Base-by-base conservation (phyloP, 2,329 filamentous ascomycete species). In the Coleophoma crateriformis region DNA sequence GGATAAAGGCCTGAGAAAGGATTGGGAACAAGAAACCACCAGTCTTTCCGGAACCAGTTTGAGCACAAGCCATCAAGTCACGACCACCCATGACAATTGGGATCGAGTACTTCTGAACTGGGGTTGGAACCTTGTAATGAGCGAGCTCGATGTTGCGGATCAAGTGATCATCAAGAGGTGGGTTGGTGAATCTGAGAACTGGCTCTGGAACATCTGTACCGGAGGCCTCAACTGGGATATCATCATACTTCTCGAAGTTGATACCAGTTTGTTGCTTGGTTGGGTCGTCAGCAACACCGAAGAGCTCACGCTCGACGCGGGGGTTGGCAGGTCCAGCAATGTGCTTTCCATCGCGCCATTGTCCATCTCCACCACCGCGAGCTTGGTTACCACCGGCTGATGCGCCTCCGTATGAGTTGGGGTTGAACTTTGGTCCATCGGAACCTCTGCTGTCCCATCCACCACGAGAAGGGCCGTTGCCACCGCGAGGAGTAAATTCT, bases 201-300 rank as follows among this genome's bases (percentile, higher is more conserved):
- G 92, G 87, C 66, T 97, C 94, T 42, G 94, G 94, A 47, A 97
- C 90, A 66, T 95, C 84, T 48, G 90, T 85, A 53, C 94, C 94
- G 53, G 92, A 96, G 56, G 94, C 94, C 74, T 97, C 94, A 58
- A 99, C 94, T 49, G 94, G 94, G 59, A 99, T 99, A 71, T 99
- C 94, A 67, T 99, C 94, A 74, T 99, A 99, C 79, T 99, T 99
- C 77, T 96, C 87, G 69, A 99, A 99, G 82, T 99, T 99, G 87
- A 99, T 97, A 72, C 94, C 94, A 33, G 90, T 96, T 65, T 95
- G 88, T 71, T 96, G 88, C 80, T 96, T 97, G 59, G 87, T 84
- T 56, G 92, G 90, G 66, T 97, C 94, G 70, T 97, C 92, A 61
- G 85, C 76, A 46, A 87, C 77, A 65, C 94, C 94, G 69, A 96